Percentiles rank a stretch among this genome's conserved stretches.
These are phyloP conservation scores for Saitozyma sp. DNA, from an alignment of 768 basidiomycete genomes.

Conservation along the genomic window DNA sequence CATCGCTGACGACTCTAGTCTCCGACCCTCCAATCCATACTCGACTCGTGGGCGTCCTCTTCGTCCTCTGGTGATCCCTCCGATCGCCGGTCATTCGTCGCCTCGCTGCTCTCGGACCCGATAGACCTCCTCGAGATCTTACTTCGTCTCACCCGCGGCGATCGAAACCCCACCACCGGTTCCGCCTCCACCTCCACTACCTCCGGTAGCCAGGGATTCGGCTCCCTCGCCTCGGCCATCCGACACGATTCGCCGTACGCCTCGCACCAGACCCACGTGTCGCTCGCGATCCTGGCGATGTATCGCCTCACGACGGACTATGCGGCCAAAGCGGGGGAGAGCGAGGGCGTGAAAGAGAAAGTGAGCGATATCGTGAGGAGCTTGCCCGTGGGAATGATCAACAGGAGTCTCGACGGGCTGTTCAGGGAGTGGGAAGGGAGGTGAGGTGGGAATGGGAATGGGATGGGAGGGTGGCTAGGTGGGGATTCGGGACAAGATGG, in stretches of 20 bases:
- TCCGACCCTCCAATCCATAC: constrained; percentile 84
- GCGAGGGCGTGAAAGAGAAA: constrained; percentile 58
- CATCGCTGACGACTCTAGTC: constrained; percentile 58
- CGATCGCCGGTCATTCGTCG: constrained; percentile 83
- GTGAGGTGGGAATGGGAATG: background rate
- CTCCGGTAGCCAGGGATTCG: constrained; percentile 46
- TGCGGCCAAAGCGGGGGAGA: constrained; percentile 64
- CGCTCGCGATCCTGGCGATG: constrained; percentile 86
- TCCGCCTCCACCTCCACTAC: constrained; percentile 60
- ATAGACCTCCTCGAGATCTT: constrained; percentile 92
- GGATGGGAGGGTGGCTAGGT: background rate
- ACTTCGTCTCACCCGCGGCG: constrained; percentile 85
- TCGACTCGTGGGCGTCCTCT: constrained; percentile 85
- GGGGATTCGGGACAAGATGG: too few relatives aligned
- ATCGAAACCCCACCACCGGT: constrained; percentile 60
- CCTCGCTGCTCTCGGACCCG: constrained; percentile 78
- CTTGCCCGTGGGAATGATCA: constrained; percentile 80
- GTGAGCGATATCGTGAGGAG: constrained; percentile 87
- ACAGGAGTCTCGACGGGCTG: constrained; percentile 89
- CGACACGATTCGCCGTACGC: constrained; percentile 76
- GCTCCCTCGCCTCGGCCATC: constrained; percentile 53
- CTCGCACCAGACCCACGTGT: constrained; percentile 89
- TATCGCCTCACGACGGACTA: constrained; percentile 81
- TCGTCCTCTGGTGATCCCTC: constrained; percentile 72
- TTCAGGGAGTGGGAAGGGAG: constrained; percentile 67